Percentiles rank a stretch among this genome's conserved stretches.
phyloP scores from a whole-genome alignment of 2,329 filamentous ascomycete species.

The Penicillium sp. region DNA sequence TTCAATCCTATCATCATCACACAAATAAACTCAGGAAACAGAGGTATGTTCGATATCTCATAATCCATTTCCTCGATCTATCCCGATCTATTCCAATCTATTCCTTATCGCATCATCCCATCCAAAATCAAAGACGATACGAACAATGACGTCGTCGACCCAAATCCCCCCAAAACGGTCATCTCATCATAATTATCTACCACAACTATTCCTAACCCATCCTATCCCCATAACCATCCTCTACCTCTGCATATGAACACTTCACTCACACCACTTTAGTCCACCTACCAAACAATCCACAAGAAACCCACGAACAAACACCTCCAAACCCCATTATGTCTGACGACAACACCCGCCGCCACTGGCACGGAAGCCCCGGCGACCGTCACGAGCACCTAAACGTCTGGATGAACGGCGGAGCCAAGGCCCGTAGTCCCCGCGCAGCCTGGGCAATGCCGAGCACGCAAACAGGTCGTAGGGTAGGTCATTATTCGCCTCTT shows the following conservation, averaged over 20 bases:
- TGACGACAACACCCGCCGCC: constrained; percentile 26
- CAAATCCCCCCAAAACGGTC: not conserved
- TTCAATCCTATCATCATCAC: too few relatives aligned
- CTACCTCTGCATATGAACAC: not conserved
- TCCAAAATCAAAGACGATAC: not conserved
- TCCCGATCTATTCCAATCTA: not conserved
- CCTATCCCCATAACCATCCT: too few relatives aligned
- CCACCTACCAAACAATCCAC: not conserved
- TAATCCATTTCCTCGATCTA: too few relatives aligned
- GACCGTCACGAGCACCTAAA: constrained; percentile 37
- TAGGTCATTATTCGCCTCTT: constrained; percentile 21
- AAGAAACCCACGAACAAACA: constrained; percentile 6
- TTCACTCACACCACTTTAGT: not conserved
- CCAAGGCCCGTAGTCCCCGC: constrained; percentile 21
- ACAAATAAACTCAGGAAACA: too few relatives aligned
- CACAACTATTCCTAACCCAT: too few relatives aligned
- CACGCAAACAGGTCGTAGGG: constrained; percentile 25
- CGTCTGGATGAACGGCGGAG: constrained; percentile 36
- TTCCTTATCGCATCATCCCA: not conserved
- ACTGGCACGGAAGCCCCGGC: constrained; percentile 37
- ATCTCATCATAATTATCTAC: not conserved
- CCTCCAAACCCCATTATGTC: constrained; percentile 18
- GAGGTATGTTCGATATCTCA: too few relatives aligned
- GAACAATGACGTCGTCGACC: constrained; percentile 25
- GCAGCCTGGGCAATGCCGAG: constrained; percentile 24